Conservation (phyloP, 768 basidiomycete genomes). For the Mycena polygramma region DNA sequence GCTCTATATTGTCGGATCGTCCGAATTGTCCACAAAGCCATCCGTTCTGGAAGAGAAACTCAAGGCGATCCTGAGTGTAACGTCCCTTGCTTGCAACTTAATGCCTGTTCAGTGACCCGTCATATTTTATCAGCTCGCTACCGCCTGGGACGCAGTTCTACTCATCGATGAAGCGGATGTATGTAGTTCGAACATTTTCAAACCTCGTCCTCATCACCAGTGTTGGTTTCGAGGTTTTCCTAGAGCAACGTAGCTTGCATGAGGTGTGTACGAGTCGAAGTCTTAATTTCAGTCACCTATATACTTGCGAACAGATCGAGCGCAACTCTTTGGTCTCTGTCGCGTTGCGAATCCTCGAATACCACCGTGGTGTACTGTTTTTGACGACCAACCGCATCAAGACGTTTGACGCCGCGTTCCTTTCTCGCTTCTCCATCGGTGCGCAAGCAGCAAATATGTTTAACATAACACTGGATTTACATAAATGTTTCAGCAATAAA, state of each 20-base stretch:
- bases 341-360: constrained; percentile 48
- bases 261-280: constrained; percentile 25
- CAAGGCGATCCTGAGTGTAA: constrained; percentile 38
- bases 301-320: constrained; percentile 15
- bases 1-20: constrained; percentile 40
- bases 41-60: constrained; percentile 39
- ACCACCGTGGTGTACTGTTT: constrained; percentile 54
- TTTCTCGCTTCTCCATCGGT: constrained; percentile 53
- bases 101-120: too few relatives aligned
- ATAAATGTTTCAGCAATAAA: constrained; percentile 45
- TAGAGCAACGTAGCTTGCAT: constrained; percentile 41
- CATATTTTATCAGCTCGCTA: constrained; percentile 38
- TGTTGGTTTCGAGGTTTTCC: constrained; percentile 32
- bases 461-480: too few relatives aligned
- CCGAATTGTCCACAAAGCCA: constrained; percentile 42
- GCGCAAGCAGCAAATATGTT: too few relatives aligned
- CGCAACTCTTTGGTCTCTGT: constrained; percentile 45
- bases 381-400: constrained; percentile 55
- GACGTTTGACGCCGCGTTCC: constrained; percentile 55
- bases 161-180: constrained; percentile 46
- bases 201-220: not conserved
- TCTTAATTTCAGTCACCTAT: not conserved
- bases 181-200: not conserved
- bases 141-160: constrained; percentile 41
- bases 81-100: too few relatives aligned